Evolutionary conservation across 1,284 basidiomycete species (phyloP).

Genomic region (Tausonia pullulans): DNA sequence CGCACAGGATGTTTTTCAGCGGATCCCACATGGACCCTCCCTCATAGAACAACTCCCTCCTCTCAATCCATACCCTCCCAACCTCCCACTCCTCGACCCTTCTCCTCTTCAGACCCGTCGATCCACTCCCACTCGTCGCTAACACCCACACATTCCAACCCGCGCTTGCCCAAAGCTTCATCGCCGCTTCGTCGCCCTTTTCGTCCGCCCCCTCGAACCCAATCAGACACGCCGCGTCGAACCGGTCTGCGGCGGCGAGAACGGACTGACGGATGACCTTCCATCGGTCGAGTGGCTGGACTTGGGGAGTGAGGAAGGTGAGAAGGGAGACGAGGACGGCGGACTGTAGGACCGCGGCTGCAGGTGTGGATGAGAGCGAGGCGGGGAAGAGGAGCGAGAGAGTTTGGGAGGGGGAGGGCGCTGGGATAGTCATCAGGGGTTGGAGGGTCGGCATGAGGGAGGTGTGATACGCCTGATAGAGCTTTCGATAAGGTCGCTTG

Average conservation of each 20-base stretch:
- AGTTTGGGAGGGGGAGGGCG: constrained; percentile 45
- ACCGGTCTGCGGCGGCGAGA: constrained; percentile 69
- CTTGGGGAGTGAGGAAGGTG: constrained; percentile 52
- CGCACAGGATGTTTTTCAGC: constrained; percentile 70
- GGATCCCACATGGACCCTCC: constrained; percentile 51
- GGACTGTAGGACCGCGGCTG: constrained; percentile 44
- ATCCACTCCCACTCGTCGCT: neutral
- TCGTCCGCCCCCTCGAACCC: constrained; percentile 75
- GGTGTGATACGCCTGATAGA: constrained; percentile 29
- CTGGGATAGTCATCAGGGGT: constrained; percentile 39
- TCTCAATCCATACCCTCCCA: constrained; percentile 85
- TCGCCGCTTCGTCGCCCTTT: constrained; percentile 53
- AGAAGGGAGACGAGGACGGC: constrained; percentile 56
- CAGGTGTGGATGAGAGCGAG: constrained; percentile 21
- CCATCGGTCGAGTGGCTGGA: constrained; percentile 58
- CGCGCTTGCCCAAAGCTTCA: constrained; percentile 65
- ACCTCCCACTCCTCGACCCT: constrained; percentile 66
- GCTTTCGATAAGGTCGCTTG: constrained; percentile 25
- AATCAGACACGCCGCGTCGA: constrained; percentile 68
- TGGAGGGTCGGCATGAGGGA: constrained; percentile 26
- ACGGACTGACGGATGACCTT: constrained; percentile 51
- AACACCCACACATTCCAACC: constrained; percentile 64
- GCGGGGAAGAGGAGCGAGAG: constrained; percentile 44
- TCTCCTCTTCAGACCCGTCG: constrained; percentile 20
- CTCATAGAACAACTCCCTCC: constrained; percentile 86